A percentile compares a stretch with the other conserved stretches of the same genome.
These are phyloP conservation scores for Tulasnella sp. DNA, from an alignment of 768 basidiomycete species.

Conservation along the genomic window DNA sequence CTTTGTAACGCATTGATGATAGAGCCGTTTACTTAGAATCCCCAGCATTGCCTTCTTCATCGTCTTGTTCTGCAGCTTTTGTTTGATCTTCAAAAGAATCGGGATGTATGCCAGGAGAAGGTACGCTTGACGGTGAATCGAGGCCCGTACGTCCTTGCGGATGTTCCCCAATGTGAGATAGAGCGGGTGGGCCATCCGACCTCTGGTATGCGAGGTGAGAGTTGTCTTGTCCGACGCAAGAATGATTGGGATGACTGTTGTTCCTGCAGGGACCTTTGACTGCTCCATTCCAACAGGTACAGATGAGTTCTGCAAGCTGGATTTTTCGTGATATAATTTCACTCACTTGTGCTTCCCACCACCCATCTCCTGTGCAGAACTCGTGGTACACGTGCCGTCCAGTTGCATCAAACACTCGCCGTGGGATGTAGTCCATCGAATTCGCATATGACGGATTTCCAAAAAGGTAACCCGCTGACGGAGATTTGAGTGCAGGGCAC, in stretches of 20 bases:
- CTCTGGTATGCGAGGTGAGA: conserved; percentile 12
- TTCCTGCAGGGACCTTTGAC: background rate
- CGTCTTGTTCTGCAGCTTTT: background rate
- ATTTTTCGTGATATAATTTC: background rate
- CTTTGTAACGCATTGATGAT: background rate
- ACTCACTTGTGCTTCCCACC: background rate
- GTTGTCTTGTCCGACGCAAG: conserved; percentile 19
- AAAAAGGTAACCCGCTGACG: background rate
- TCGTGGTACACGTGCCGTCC: background rate
- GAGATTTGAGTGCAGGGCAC: too few relatives aligned
- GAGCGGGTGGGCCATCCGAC: conserved; percentile 3
- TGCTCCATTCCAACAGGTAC: background rate
- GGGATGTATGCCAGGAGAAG: background rate
- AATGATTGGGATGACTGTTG: conserved; percentile 15
- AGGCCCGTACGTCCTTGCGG: background rate
- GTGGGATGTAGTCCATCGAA: background rate
- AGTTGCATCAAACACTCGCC: background rate
- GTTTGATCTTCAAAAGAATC: background rate
- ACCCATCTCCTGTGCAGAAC: background rate
- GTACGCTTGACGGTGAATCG: background rate
- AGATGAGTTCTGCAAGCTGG: background rate
- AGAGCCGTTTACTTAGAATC: background rate
- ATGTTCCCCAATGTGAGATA: conserved; percentile 19
- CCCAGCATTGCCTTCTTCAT: background rate
- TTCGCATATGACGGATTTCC: background rate